Evolutionary conservation across 78 protist genomes (phyloP).

Genomic region (Corallochytrium limacisporum): DNA sequence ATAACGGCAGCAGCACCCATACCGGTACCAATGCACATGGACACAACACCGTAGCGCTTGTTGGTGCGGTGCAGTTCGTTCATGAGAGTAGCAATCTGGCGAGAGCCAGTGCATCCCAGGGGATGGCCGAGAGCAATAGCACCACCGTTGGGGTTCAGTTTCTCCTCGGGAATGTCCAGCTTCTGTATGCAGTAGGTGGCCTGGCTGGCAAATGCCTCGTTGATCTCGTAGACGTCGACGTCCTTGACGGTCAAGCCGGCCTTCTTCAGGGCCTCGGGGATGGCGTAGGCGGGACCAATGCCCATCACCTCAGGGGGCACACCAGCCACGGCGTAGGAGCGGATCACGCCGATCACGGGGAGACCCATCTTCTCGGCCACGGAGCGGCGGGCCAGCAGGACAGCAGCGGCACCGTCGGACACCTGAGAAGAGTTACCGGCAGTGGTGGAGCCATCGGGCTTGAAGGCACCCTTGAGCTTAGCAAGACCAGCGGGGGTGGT

Average conservation of each 20-base stretch:
- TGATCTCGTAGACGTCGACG: conserved; percentile 80
- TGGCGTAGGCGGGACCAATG: conserved; percentile 70
- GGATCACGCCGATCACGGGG: conserved; percentile 16
- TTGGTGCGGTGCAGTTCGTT: conserved; percentile 10
- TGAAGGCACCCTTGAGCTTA: conserved; percentile 26
- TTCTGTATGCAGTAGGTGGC: conserved; percentile 28
- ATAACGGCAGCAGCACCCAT: conserved; percentile 58
- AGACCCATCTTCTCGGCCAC: conserved; percentile 28
- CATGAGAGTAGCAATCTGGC: conserved; percentile 42
- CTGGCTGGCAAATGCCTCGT: conserved; percentile 89
- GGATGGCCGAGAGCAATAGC: conserved; percentile 97
- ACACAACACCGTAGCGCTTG: conserved; percentile 32
- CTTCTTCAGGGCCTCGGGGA: conserved; percentile 50
- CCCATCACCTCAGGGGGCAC: conserved; percentile 59
- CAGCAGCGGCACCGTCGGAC: conserved; percentile 57
- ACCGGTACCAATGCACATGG: conserved; percentile 73
- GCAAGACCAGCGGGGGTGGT: background rate
- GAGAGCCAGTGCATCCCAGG: conserved; percentile 83
- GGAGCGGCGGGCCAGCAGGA: conserved; percentile 21
- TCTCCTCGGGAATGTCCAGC: conserved; percentile 34
- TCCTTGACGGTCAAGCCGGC: conserved; percentile 66
- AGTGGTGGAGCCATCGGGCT: conserved; percentile 52
- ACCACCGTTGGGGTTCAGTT: conserved; percentile 91
- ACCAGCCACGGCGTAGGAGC: conserved; percentile 30
- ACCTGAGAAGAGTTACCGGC: conserved; percentile 65